Conservation (phyloP, 1,284 basidiomycete genomes). For the Naganishia cerealis region DNA sequence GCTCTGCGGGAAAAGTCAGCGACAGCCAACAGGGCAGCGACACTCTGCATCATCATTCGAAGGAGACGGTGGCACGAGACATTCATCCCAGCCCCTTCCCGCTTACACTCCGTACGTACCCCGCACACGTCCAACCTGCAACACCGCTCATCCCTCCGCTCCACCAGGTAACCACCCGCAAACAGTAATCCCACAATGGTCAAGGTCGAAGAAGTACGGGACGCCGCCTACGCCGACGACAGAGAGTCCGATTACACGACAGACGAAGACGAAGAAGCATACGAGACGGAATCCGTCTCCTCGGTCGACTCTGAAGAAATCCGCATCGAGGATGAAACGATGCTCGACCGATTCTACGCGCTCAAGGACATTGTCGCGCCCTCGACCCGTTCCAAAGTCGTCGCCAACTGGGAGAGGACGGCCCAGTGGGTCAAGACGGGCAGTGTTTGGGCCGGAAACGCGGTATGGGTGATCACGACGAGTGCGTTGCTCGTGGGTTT, state of each 20-base stretch:
- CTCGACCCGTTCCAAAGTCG: constrained; percentile 74
- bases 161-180: neutral
- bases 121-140: neutral
- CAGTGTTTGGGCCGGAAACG: constrained; percentile 73
- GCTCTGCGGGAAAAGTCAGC: constrained; percentile 1
- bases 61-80: neutral
- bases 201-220: constrained; percentile 52
- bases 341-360: constrained; percentile 83
- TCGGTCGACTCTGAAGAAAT: constrained; percentile 41
- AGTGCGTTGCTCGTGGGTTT: constrained; percentile 88
- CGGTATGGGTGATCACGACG: constrained; percentile 93
- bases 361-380: constrained; percentile 95
- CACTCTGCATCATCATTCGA: neutral
- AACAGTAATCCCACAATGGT: constrained; percentile 42
- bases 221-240: constrained; percentile 43
- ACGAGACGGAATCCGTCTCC: constrained; percentile 45
- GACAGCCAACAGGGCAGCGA: neutral
- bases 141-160: constrained; percentile 12
- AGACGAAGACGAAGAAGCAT: constrained; percentile 17
- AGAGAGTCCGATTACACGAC: constrained; percentile 44
- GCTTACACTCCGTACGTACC: neutral
- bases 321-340: constrained; percentile 62
- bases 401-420: constrained; percentile 63
- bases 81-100: neutral
- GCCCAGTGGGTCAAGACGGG: constrained; percentile 61